phyloP scores from a whole-genome alignment of 75 land plant genomes.

The Cunninghamia lanceolata region DNA sequence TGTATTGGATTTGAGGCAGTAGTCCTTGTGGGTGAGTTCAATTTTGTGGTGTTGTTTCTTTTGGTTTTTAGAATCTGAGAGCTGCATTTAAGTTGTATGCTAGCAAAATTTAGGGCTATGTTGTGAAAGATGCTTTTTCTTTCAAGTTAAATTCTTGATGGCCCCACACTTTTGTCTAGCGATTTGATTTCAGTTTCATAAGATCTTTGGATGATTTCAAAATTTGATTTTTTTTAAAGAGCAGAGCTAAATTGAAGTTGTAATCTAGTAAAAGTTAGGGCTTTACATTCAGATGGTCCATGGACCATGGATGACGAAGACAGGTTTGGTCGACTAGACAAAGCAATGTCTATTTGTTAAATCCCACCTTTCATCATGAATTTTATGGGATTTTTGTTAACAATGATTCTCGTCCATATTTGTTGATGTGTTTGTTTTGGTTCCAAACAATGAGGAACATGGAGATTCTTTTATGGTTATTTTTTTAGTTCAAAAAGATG shows the following conservation, averaged over 20 bases:
- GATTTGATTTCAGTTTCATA: background rate
- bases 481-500: background rate
- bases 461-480: background rate
- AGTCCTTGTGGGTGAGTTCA: background rate
- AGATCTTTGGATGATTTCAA: background rate
- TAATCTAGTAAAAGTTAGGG: background rate
- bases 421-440: background rate
- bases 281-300: background rate
- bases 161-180: background rate
- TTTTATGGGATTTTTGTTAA: background rate
- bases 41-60: background rate
- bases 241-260: background rate
- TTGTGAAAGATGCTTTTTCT: background rate
- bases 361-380: background rate
- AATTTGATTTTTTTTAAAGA: background rate
- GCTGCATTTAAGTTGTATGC: background rate
- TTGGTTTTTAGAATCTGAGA: background rate
- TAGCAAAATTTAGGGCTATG: background rate
- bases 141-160: background rate
- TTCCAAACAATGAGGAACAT: background rate
- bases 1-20: constrained; percentile 3
- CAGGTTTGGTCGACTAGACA: background rate
- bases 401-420: background rate
- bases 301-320: background rate
- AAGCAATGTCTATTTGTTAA: background rate